Percentiles rank a stretch among this genome's conserved stretches.
Evolutionary conservation across 352 stramenopile species (phyloP).

Genomic region (Phytopythium helicoides): DNA sequence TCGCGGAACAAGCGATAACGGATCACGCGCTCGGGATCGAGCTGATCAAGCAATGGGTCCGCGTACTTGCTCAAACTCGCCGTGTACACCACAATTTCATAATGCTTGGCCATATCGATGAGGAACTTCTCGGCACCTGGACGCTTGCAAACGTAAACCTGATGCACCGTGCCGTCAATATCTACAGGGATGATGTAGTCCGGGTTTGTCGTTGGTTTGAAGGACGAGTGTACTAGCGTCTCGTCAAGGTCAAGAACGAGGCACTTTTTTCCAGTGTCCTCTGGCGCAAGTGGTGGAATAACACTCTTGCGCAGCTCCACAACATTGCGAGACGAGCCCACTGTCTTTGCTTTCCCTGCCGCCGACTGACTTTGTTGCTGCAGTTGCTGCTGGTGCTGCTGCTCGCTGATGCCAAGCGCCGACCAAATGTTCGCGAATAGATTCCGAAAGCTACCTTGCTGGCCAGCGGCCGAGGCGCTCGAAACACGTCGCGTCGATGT

Average conservation of each 20-base stretch:
- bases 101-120: constrained; percentile 93
- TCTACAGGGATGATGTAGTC: constrained; percentile 98
- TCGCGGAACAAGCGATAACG: constrained; percentile 91
- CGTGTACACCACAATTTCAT: constrained; percentile 99
- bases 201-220: constrained; percentile 90
- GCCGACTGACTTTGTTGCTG: constrained; percentile 22
- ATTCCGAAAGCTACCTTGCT: constrained; percentile 56
- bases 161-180: constrained; percentile 86
- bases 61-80: constrained; percentile 97
- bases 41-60: constrained; percentile 94
- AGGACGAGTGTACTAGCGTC: constrained; percentile 97
- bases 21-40: constrained; percentile 92
- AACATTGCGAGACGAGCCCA: constrained; percentile 20
- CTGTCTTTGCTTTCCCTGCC: constrained; percentile 16
- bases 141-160: constrained; percentile 91
- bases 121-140: constrained; percentile 97
- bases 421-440: constrained; percentile 74
- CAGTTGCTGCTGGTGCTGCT: constrained; percentile 39
- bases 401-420: constrained; percentile 55
- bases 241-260: constrained; percentile 97
- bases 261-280: constrained; percentile 83
- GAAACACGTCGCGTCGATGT: constrained; percentile 18
- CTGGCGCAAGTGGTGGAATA: constrained; percentile 28
- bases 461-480: constrained; percentile 6
- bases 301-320: constrained; percentile 64